Percentiles rank a stretch among this genome's conserved stretches.
Conservation (phyloP, 2,329 filamentous ascomycete species). For the Fusarium humuli region DNA sequence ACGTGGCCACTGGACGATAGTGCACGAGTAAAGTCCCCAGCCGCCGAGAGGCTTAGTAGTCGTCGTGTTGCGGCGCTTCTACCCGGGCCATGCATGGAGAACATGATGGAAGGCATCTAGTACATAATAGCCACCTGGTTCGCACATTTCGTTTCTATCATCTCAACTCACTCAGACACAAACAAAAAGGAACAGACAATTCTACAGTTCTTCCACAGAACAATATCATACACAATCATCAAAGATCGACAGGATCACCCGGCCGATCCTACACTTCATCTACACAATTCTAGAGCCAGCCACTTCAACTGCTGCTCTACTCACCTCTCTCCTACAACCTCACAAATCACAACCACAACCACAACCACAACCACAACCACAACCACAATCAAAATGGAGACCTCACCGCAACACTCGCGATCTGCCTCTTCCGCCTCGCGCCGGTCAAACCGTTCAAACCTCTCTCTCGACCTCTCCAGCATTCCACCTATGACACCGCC, state of each 20-base stretch:
- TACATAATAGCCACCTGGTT: slow-evolving; percentile 37
- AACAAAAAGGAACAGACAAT: slow-evolving; percentile 3
- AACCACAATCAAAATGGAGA: slow-evolving; percentile 49
- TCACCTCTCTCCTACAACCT: slow-evolving; percentile 7
- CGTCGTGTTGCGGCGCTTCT: slow-evolving; percentile 28
- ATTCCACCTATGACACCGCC: slow-evolving; percentile 77
- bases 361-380: slow-evolving; percentile 30
- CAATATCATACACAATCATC: slow-evolving; percentile 1
- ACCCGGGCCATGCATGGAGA: background rate
- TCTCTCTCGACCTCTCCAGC: slow-evolving; percentile 79
- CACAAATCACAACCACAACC: slow-evolving; percentile 22
- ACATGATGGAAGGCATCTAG: slow-evolving; percentile 11
- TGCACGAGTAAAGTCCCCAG: slow-evolving; percentile 13
- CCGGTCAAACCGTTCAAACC: slow-evolving; percentile 61
- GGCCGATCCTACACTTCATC: slow-evolving; percentile 14
- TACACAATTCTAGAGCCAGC: slow-evolving; percentile 15
- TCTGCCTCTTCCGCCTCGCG: slow-evolving; percentile 61
- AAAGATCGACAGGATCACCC: slow-evolving; percentile 25
- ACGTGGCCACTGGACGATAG: slow-evolving; percentile 21
- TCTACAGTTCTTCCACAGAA: background rate
- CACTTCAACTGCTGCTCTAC: slow-evolving; percentile 10
- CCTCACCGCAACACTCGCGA: slow-evolving; percentile 53
- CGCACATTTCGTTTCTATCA: slow-evolving; percentile 16
- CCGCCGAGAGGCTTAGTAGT: slow-evolving; percentile 31
- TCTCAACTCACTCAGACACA: slow-evolving; percentile 12